Percentiles rank a stretch among this genome's conserved stretches.
Evolutionary conservation across 2,329 filamentous ascomycete species (phyloP).

Genomic region (Fusarium udum): DNA sequence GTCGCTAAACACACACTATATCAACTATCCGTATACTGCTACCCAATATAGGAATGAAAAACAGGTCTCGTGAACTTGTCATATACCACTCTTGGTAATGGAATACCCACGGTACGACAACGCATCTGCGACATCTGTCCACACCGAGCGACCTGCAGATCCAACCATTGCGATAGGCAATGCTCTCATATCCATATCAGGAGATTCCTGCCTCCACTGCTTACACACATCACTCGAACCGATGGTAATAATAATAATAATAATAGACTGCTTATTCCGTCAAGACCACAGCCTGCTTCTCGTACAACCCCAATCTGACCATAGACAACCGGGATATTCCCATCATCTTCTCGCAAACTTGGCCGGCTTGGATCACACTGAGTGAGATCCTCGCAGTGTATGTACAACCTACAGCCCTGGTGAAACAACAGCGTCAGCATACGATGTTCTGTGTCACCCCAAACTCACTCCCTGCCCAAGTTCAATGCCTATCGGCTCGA

Average conservation of each 20-base stretch:
- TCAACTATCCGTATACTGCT: neutral
- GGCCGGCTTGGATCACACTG: slow-evolving; percentile 17
- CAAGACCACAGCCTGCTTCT: neutral
- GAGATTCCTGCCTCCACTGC: slow-evolving; percentile 10
- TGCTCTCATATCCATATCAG: slow-evolving; percentile 22
- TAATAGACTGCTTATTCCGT: neutral
- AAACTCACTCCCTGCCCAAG: neutral
- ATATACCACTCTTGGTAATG: slow-evolving; percentile 12
- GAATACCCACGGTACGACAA: slow-evolving; percentile 14
- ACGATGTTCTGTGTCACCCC: slow-evolving; percentile 11
- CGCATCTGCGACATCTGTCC: slow-evolving; percentile 13
- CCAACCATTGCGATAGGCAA: slow-evolving; percentile 1
- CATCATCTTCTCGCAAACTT: slow-evolving; percentile 16
- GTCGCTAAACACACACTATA: neutral
- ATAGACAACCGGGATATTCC: neutral
- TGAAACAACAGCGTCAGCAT: slow-evolving; percentile 12
- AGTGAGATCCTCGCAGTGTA: slow-evolving; percentile 13
- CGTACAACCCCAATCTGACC: slow-evolving; percentile 14
- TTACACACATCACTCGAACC: slow-evolving; percentile 5
- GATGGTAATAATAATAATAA: neutral
- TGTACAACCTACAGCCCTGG: neutral
- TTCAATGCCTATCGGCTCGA: neutral
- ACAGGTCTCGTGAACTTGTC: neutral
- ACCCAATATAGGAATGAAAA: neutral
- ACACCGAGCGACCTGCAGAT: slow-evolving; percentile 34